Percentiles rank a stretch among this genome's conserved stretches.
These are phyloP conservation scores for Lasiosphaeria ovina DNA, from an alignment of 495 filamentous ascomycete genomes.

Conservation along the genomic window DNA sequence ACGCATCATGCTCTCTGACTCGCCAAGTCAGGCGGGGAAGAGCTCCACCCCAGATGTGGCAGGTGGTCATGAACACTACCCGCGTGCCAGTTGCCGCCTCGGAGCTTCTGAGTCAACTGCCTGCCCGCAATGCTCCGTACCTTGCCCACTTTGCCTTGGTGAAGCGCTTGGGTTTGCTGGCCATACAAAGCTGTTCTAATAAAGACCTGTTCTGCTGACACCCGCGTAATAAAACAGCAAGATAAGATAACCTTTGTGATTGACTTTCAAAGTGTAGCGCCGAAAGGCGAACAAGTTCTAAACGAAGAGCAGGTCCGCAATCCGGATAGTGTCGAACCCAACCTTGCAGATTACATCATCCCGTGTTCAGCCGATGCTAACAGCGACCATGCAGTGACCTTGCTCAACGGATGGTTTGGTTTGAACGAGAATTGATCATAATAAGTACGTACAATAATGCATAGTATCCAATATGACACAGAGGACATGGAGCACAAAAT, in stretches of 20 bases:
- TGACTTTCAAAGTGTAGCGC: too few species aligned
- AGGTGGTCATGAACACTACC: conserved; percentile 1
- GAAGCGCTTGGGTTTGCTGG: too few species aligned
- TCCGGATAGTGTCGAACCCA: too few species aligned
- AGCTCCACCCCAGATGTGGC: neutral
- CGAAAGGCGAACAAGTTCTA: too few species aligned
- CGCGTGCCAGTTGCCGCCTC: conserved; percentile 4
- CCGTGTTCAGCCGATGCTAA: neutral
- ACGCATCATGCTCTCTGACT: neutral
- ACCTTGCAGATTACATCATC: conserved; percentile 8
- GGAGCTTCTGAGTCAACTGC: conserved; percentile 1
- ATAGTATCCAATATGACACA: neutral
- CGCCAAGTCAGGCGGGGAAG: neutral
- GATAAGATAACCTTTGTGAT: too few species aligned
- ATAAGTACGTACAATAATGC: too few species aligned
- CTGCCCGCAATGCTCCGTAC: neutral
- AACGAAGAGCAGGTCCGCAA: neutral
- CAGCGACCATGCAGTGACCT: neutral
- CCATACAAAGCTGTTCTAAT: too few species aligned
- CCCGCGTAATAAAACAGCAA: too few species aligned
- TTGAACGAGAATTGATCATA: too few species aligned
- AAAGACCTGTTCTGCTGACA: too few species aligned
- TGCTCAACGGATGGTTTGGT: too few species aligned
- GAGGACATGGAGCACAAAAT: neutral
- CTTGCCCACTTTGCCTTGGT: neutral